These are phyloP conservation scores for Daldinia eschscholtzii DNA, from an alignment of 2,329 filamentous ascomycete genomes.

Conservation along the genomic window DNA sequence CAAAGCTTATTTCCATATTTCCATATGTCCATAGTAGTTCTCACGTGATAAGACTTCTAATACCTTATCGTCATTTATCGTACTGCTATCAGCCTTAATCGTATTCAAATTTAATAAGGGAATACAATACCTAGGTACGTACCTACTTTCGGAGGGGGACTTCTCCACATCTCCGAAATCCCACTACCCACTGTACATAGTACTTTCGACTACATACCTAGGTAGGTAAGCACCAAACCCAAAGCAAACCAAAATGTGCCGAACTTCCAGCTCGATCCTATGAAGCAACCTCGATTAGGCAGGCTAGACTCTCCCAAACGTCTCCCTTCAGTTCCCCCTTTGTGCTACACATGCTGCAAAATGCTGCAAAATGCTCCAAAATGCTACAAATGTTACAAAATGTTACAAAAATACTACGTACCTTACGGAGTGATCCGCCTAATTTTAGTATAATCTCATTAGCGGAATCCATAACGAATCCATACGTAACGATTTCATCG, in stretches of 20 bases:
- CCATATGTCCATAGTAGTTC: neutral
- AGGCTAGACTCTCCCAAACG: conserved; percentile 13
- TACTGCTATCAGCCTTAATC: neutral
- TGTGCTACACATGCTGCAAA: neutral
- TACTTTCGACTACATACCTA: neutral
- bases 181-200: neutral
- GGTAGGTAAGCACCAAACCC: conserved; percentile 32
- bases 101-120: neutral
- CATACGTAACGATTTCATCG: conserved; percentile 1
- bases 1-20: neutral
- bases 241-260: conserved; percentile 24
- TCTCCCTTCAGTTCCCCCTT: neutral
- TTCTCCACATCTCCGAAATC: neutral
- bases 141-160: conserved; percentile 3
- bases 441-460: conserved; percentile 33
- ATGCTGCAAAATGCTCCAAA: too few species aligned
- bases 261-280: conserved; percentile 34
- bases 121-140: neutral
- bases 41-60: neutral
- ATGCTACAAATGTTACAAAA: too few species aligned
- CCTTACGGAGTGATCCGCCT: conserved; percentile 30
- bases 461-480: neutral
- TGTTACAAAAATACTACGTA: neutral
- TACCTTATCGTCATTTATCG: neutral
- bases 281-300: conserved; percentile 27